Evolutionary conservation across 768 basidiomycete genomes (phyloP), one percentile per base, ranked within the genome.

Genomic region (Megacollybia marginata): DNA sequence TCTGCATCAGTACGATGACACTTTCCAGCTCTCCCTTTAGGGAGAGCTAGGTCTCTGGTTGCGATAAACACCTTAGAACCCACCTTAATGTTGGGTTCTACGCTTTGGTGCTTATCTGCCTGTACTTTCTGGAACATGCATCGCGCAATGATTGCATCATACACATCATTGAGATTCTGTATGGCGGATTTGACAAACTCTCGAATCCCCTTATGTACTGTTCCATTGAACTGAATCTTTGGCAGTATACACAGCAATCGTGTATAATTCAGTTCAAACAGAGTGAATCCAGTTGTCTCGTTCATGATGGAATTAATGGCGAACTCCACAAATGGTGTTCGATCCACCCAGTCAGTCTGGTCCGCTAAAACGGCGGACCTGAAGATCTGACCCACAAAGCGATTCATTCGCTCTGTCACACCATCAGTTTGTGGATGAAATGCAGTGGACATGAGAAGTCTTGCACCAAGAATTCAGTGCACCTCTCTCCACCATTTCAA

Each of bases 351-450:
- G 36, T 62, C 4, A 28, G 38, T 38, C n/a, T 60, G 59, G 45
- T 60, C 42, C 0, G 57, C 47, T 3, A 10, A 4, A 1, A 60
- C 43, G 11, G 44, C 33, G 0, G 49, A n/a, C 12, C 1, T 55
- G 28, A 12, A 62, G 44, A 60, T 54, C 46, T 62, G 57, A 0
- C 19, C 36, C 1, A 62, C 48, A 2, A 38, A 43, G 0, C 57
- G 44, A 32, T 48, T n/a, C n/a, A n/a, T n/a, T n/a, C n/a, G n/a
- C n/a, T n/a, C n/a, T 61, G 59, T 34, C 8, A 52, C 52, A 15
- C 63, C 61, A 49, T 66, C 61, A 6, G 67, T 67, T 42, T 68
- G 62, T 0, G 64, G 65, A 46, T 68, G 67, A 46, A 56, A 66
- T 9, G 64, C 56, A 2, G 53, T 61, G 42, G 46, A 65, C 54